Base-by-base conservation (phyloP, 129 eudicot species). In the Chrysanthemum lavandulifolium region DNA sequence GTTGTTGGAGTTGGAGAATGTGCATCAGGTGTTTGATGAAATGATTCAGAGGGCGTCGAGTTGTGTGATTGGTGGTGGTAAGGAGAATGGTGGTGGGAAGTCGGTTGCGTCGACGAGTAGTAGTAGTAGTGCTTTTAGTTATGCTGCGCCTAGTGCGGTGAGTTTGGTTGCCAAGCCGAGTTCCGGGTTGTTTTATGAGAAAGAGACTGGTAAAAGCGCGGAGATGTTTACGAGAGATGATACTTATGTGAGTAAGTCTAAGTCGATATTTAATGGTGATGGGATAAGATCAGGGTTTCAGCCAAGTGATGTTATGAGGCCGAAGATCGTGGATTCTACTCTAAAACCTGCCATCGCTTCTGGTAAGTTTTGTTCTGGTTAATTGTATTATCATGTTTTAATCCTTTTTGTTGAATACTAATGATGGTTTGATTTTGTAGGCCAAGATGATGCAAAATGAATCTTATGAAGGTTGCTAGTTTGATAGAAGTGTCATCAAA, bases 391-490 rank as follows among this genome's bases (percentile, higher is more conserved):
- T 12, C 13, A 6, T 15, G 53, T 31, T 10, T 13, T 63, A 13
- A 21, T 16, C 63, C 29, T 36, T 54, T 58, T n/a, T 63, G 56
- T 71, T 53, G 33, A 56, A 69, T 51, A 21, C 62, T 45, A 55
- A 50, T 76, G 64, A 67, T 72, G 52, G 63, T 64, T 56, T 70
- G 1, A 3, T 18, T 72, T 16, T 77, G 72, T 77, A 89, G 97
- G 87, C 12, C 83, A 83, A 82, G 87, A 77, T 56, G 85, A 78
- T 62, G 95, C 80, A 14, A 90, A 70, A 14, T 93, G 83, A 89
- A 90, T 78, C 82, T 89, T 15, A 93, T 93, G 81, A 93, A 87
- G 88, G 83, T 93, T 55, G 98, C 98, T 19, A 84, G 97, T 81
- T 48, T 86, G 61, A 87, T 93, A 55, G 95, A 89, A 72, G 96